Percentiles rank a stretch among this genome's conserved stretches.
phyloP scores from a whole-genome alignment of 1,284 basidiomycete genomes.

The Boletus mariae region DNA sequence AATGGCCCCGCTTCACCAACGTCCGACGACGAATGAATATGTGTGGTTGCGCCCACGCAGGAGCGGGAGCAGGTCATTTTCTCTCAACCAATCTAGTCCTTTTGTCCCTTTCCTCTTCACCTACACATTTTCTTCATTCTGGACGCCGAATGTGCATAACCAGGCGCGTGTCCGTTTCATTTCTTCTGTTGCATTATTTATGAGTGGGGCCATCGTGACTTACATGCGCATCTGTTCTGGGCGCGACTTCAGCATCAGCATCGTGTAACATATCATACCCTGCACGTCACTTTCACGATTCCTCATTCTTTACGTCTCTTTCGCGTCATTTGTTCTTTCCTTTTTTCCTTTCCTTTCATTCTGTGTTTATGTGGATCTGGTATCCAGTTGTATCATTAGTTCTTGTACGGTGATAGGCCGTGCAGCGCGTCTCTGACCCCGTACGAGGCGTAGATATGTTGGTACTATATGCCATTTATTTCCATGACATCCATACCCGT shows the following conservation, averaged over 20 bases:
- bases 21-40: slow-evolving; percentile 31
- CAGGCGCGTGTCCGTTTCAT: slow-evolving; percentile 8
- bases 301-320: not conserved
- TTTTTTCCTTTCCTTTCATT: not conserved
- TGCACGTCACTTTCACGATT: slow-evolving; percentile 10
- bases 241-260: slow-evolving; percentile 17
- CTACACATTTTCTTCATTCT: not conserved
- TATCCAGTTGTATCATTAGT: slow-evolving; percentile 29
- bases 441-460: not conserved
- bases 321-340: not conserved
- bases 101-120: not conserved
- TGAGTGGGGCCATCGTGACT: slow-evolving; percentile 14
- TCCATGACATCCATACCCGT: not conserved
- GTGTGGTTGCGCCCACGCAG: not conserved
- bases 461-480: not conserved
- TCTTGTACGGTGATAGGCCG: slow-evolving; percentile 9
- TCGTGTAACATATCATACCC: slow-evolving; percentile 12
- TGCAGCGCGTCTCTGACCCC: slow-evolving; percentile 5
- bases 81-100: not conserved
- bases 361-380: slow-evolving; percentile 21
- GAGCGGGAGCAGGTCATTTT: not conserved
- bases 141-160: slow-evolving; percentile 10
- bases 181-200: slow-evolving; percentile 23
- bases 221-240: slow-evolving; percentile 3
- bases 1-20: slow-evolving; percentile 29